Conservation (phyloP, 352 stramenopile species). For the Pythium sukuiense region DNA sequence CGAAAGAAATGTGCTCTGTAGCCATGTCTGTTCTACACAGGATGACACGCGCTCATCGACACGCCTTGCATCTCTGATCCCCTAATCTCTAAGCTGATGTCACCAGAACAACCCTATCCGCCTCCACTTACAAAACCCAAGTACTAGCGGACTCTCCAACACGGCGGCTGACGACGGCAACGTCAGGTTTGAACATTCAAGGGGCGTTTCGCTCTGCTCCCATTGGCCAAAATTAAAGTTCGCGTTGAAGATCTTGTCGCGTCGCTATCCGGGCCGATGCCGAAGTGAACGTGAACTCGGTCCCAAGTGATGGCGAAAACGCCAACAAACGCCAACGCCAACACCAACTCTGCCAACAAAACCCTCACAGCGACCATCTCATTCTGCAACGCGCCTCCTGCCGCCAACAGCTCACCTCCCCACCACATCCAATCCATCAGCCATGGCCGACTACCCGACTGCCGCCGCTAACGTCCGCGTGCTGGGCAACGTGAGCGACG, state of each 20-base stretch:
- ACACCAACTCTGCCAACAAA: constrained; percentile 5
- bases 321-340: constrained; percentile 10
- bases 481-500: constrained; percentile 77
- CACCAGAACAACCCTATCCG: constrained; percentile 1
- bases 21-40: neutral
- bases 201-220: neutral
- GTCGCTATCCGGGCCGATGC: constrained; percentile 19
- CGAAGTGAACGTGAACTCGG: constrained; percentile 21
- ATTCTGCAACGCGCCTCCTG: constrained; percentile 14
- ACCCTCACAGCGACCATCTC: neutral
- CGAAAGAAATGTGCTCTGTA: neutral
- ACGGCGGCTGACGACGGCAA: constrained; percentile 19
- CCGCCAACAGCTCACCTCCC: neutral
- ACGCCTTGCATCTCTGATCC: constrained; percentile 1
- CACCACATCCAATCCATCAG: neutral
- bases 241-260: constrained; percentile 30
- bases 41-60: constrained; percentile 26
- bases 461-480: constrained; percentile 77
- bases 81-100: constrained; percentile 4
- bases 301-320: constrained; percentile 3
- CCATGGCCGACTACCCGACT: constrained; percentile 52
- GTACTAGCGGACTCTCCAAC: constrained; percentile 10
- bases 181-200: constrained; percentile 24
- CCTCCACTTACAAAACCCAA: constrained; percentile 20
- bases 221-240: constrained; percentile 24